phyloP scores from a whole-genome alignment of 2,329 filamentous ascomycete species.

The Fusarium piperis region DNA sequence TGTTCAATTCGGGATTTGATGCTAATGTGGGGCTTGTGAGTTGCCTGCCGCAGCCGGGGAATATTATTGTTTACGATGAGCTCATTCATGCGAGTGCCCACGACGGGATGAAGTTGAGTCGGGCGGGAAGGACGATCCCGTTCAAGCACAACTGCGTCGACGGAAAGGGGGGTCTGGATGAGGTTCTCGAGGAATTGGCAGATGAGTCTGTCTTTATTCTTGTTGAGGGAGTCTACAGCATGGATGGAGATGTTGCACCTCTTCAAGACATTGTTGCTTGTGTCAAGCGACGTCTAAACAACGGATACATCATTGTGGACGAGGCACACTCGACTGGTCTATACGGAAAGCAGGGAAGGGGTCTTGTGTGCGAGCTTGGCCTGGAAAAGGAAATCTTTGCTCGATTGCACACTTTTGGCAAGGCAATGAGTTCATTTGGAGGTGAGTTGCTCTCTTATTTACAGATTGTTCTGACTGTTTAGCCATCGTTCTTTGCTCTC shows the following conservation, averaged over 20 bases:
- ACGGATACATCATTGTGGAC: conserved; percentile 72
- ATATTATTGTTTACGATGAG: conserved; percentile 77
- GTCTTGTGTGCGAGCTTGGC: conserved; percentile 65
- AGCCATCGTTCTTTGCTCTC: conserved; percentile 69
- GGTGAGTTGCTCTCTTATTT: conserved; percentile 57
- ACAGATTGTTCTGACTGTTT: neutral
- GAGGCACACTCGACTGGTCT: conserved; percentile 75
- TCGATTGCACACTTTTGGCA: conserved; percentile 73
- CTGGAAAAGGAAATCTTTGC: conserved; percentile 66
- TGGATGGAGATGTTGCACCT: conserved; percentile 81
- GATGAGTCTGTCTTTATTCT: conserved; percentile 70
- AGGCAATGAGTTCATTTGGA: conserved; percentile 74
- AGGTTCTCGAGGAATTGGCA: conserved; percentile 47
- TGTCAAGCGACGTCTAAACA: conserved; percentile 66
- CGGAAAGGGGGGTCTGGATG: conserved; percentile 36
- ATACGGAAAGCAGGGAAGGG: conserved; percentile 64
- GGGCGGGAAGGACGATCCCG: conserved; percentile 57
- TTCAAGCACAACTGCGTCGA: conserved; percentile 68
- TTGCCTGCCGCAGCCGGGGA: conserved; percentile 67
- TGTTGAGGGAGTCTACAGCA: conserved; percentile 79
- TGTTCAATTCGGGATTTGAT: conserved; percentile 71
- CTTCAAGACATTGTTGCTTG: conserved; percentile 67
- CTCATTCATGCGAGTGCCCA: conserved; percentile 82
- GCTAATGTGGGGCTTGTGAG: conserved; percentile 73
- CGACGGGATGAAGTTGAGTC: conserved; percentile 76